These are phyloP conservation scores for Limnanthes douglasii DNA, from an alignment of 345 rosid genomes.

Conservation along the genomic window DNA sequence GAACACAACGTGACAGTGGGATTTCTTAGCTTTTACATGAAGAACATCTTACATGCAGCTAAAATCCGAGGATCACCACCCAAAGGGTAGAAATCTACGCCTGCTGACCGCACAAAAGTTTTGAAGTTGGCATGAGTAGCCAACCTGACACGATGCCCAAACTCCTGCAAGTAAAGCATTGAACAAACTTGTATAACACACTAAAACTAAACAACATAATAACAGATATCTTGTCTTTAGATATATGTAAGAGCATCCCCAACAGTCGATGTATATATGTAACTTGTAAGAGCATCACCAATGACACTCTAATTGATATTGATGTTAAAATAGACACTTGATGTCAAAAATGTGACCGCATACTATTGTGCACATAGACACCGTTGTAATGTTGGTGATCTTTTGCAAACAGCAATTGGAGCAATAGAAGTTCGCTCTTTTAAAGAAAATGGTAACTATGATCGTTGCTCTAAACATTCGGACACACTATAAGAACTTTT, in stretches of 20 bases:
- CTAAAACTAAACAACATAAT: neutral
- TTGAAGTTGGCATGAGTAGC: constrained; percentile 91
- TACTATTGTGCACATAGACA: too few relatives aligned
- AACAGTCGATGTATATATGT: too few relatives aligned
- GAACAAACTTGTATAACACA: neutral
- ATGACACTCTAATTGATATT: too few relatives aligned
- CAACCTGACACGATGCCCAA: constrained; percentile 86
- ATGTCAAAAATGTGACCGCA: too few relatives aligned
- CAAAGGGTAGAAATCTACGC: constrained; percentile 81
- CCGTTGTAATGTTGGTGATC: too few relatives aligned
- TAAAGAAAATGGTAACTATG: too few relatives aligned
- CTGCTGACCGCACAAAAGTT: constrained; percentile 66
- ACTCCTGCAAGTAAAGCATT: constrained; percentile 45
- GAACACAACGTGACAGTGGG: neutral
- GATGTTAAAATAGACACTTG: neutral
- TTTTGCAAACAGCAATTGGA: too few relatives aligned
- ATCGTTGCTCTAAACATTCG: too few relatives aligned
- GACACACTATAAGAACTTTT: too few relatives aligned
- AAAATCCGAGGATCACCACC: constrained; percentile 94
- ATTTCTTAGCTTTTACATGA: constrained; percentile 8
- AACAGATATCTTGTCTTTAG: too few relatives aligned
- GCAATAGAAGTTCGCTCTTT: too few relatives aligned
- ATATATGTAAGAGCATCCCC: constrained; percentile 1
- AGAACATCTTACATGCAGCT: constrained; percentile 79
- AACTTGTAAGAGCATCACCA: too few relatives aligned